Evolutionary conservation across 352 stramenopile genomes (phyloP).

Genomic region (Phytophthora pinifolia): DNA sequence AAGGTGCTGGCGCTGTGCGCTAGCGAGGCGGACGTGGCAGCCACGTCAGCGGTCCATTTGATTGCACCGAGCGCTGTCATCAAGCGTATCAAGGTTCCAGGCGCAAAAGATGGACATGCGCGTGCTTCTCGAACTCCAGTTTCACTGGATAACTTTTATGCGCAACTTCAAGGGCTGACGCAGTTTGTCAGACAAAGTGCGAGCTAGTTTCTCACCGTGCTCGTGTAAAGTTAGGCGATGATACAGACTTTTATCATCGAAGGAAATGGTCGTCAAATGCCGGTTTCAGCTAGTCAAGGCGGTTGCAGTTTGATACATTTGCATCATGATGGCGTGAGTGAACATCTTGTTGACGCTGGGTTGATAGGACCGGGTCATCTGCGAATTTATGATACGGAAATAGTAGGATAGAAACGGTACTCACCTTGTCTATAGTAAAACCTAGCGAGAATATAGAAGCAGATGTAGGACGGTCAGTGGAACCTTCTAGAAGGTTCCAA

Average conservation of each 20-base stretch:
- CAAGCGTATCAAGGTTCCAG: conserved; percentile 35
- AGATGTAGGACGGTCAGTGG: too few species aligned
- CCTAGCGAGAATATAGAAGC: too few species aligned
- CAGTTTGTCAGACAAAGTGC: conserved; percentile 28
- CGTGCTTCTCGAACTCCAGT: conserved; percentile 6
- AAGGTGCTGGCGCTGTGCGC: conserved; percentile 37
- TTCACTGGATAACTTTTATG: conserved; percentile 35
- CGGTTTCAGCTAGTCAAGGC: too few species aligned
- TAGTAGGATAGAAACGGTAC: too few species aligned
- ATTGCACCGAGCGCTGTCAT: conserved; percentile 43
- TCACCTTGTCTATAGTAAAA: too few species aligned
- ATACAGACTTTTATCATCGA: too few species aligned
- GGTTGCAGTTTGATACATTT: not conserved
- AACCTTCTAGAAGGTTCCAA: too few species aligned
- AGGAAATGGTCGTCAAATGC: too few species aligned
- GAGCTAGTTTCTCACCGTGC: not conserved
- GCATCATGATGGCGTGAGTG: not conserved
- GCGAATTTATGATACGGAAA: not conserved
- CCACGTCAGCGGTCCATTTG: conserved; percentile 25
- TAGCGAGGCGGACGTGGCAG: conserved; percentile 29
- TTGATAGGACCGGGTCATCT: not conserved
- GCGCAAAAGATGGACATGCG: not conserved
- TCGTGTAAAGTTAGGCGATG: too few species aligned
- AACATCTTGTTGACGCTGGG: not conserved
- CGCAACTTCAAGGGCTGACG: conserved; percentile 31